Evolutionary conservation across 2,329 filamentous ascomycete genomes (phyloP).

Genomic region (Mycosphaerella sp.): DNA sequence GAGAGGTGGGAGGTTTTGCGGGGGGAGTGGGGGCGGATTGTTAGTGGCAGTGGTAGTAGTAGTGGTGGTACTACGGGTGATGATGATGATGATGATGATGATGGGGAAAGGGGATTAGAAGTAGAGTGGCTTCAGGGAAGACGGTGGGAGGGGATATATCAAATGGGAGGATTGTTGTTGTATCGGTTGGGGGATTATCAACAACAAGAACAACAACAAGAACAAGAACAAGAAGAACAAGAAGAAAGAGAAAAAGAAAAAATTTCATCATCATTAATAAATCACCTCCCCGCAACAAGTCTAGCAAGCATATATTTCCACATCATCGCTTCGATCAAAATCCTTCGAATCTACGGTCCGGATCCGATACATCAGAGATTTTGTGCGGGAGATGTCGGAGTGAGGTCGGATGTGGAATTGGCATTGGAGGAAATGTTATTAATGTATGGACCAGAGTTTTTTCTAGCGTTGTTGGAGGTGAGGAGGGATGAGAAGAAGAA

Average conservation of each 20-base stretch:
- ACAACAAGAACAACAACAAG: no score
- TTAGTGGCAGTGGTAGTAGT: no score
- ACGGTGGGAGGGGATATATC: constrained; percentile 30
- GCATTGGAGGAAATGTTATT: constrained; percentile 32
- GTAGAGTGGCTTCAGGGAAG: constrained; percentile 28
- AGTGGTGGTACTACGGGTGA: no score
- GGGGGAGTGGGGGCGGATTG: no score
- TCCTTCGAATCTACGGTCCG: constrained; percentile 30
- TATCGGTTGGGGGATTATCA: constrained; percentile 28
- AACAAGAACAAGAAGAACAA: neutral
- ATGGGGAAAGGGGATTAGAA: constrained; percentile 13
- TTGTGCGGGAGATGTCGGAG: constrained; percentile 18
- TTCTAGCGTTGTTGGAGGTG: constrained; percentile 24
- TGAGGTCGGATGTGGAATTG: constrained; percentile 31
- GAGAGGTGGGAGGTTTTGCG: neutral
- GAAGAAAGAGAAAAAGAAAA: no score
- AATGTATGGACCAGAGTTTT: constrained; percentile 27
- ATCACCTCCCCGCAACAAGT: constrained; percentile 25
- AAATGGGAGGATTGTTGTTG: constrained; percentile 30
- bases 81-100: no score
- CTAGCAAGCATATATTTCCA: constrained; percentile 33
- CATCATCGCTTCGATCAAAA: constrained; percentile 28
- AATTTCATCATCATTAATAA: no score
- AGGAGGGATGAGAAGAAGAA: neutral
- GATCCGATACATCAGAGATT: constrained; percentile 19